Conservation (phyloP, 495 filamentous ascomycete species). For the Entonaema liquescens region DNA sequence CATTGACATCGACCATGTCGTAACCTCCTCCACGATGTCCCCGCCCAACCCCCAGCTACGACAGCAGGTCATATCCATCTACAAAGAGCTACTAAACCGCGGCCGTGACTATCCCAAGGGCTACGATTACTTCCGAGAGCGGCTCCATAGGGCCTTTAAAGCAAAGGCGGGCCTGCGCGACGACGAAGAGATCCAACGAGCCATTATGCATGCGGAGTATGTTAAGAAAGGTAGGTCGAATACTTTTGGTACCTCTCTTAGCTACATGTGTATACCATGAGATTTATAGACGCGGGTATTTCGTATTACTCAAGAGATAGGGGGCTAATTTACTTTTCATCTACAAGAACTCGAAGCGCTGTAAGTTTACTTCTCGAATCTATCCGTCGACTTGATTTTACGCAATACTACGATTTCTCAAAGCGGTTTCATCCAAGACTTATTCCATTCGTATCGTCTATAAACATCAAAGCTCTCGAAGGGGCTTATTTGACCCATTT, state of each 20-base stretch:
- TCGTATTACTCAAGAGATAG: neutral
- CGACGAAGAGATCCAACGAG: constrained; percentile 76
- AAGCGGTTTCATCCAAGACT: constrained; percentile 11
- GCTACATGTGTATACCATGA: neutral
- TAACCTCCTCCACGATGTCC: neutral
- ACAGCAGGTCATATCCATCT: constrained; percentile 83
- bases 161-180: constrained; percentile 74
- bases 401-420: neutral
- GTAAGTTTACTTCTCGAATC: constrained; percentile 62
- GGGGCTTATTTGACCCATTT: constrained; percentile 16
- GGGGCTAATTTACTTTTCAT: too few relatives aligned
- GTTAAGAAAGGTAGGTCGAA: constrained; percentile 79
- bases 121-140: constrained; percentile 80
- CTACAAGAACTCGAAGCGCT: constrained; percentile 83
- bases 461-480: constrained; percentile 30
- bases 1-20: neutral
- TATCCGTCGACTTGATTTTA: neutral
- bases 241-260: neutral
- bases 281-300: neutral
- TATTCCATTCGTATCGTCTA: constrained; percentile 33
- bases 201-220: constrained; percentile 81
- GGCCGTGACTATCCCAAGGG: constrained; percentile 90
- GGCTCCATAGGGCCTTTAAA: constrained; percentile 86
- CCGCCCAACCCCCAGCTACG: constrained; percentile 66
- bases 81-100: constrained; percentile 92